phyloP scores from a whole-genome alignment of 108 stramenopile genomes.

The Cylindrotheca closterium region DNA sequence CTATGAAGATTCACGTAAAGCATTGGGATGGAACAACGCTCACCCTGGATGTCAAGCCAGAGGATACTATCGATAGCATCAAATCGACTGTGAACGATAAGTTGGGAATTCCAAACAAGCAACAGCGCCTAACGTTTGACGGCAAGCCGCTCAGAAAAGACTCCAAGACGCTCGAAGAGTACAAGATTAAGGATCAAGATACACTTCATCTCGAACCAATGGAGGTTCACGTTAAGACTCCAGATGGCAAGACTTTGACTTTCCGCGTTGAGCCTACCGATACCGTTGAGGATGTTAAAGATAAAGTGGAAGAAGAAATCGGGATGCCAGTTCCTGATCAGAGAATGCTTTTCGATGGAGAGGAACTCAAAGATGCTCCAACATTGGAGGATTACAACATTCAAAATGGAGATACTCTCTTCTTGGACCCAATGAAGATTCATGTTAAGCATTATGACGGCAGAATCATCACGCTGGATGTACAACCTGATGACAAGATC shows the following conservation, averaged over 20 bases:
- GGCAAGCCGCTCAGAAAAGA: constrained; percentile 14
- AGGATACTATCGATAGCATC: constrained; percentile 14
- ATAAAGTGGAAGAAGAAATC: constrained; percentile 4
- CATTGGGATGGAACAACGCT: constrained; percentile 84
- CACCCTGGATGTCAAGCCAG: constrained; percentile 28
- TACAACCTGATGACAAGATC: constrained; percentile 19
- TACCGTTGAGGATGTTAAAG: constrained; percentile 26
- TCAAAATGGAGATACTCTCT: constrained; percentile 3
- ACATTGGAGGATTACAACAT: constrained; percentile 17
- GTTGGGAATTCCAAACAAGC: constrained; percentile 2
- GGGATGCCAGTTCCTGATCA: constrained; percentile 36
- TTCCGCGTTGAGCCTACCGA: constrained; percentile 6
- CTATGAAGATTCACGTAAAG: constrained; percentile 87
- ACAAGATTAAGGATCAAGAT: constrained; percentile 18
- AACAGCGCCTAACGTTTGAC: constrained; percentile 22
- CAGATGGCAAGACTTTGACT: constrained; percentile 10
- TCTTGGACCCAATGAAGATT: constrained; percentile 28
- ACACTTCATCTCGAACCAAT: constrained; percentile 8
- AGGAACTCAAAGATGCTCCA: constrained; percentile 21
- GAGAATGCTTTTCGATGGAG: constrained; percentile 54
- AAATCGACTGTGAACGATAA: constrained; percentile 20
- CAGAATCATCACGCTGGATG: constrained; percentile 1
- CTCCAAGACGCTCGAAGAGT: constrained; percentile 5
- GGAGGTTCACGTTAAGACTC: constrained; percentile 23
- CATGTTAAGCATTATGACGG: constrained; percentile 17